Conservation (phyloP, 2,329 filamentous ascomycete species). For the Anthostomella pinea region DNA sequence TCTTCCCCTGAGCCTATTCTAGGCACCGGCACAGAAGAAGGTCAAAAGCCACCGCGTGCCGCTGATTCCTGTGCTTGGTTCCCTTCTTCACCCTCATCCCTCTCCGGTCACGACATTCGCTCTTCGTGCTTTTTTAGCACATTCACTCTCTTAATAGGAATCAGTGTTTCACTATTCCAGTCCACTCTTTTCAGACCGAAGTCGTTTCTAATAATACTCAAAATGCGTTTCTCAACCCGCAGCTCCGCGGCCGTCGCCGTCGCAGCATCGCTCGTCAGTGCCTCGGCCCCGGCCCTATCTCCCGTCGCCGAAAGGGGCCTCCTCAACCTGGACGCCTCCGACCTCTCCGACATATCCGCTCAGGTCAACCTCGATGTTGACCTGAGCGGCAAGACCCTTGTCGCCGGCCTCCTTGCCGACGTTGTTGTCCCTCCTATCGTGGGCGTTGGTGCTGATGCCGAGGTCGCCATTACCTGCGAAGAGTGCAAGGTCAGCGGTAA, state of each 20-base stretch:
- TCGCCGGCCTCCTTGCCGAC: conserved; percentile 25
- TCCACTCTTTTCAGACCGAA: conserved; percentile 30
- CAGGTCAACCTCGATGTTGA: conserved; percentile 24
- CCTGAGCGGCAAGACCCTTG: conserved; percentile 25
- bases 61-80: conserved; percentile 6
- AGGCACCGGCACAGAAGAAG: conserved; percentile 9
- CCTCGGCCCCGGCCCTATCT: conserved; percentile 16
- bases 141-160: conserved; percentile 22
- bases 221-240: conserved; percentile 31
- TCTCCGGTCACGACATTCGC: conserved; percentile 24
- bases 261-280: conserved; percentile 28
- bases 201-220: conserved; percentile 16
- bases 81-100: conserved; percentile 24
- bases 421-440: conserved; percentile 40
- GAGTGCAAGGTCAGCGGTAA: conserved; percentile 50
- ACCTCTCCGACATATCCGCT: too few relatives aligned
- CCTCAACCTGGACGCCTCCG: conserved; percentile 17
- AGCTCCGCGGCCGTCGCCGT: conserved; percentile 27
- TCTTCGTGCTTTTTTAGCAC: conserved; percentile 25
- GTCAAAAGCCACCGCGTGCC: conserved; percentile 26
- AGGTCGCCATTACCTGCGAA: conserved; percentile 39
- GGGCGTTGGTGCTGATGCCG: conserved; percentile 22
- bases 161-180: conserved; percentile 25
- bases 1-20: conserved; percentile 16
- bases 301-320: conserved; percentile 13